A percentile compares a stretch with the other conserved stretches of the same genome.
These are phyloP conservation scores for Diaporthe sp. DNA, from an alignment of 2,329 filamentous ascomycete genomes.

Conservation along the genomic window DNA sequence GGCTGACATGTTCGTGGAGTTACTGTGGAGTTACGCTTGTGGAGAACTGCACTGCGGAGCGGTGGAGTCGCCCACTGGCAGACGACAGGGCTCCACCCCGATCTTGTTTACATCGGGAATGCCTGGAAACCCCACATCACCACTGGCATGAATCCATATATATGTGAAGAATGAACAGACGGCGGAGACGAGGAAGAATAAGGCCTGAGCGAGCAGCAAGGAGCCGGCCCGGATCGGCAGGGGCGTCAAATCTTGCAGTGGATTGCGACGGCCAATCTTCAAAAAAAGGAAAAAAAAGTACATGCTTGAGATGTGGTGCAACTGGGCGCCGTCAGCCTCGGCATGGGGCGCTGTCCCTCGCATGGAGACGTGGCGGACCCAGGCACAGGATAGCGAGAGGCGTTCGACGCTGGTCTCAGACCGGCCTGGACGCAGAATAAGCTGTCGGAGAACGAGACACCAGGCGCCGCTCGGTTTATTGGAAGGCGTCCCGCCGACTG, in stretches of 20 bases:
- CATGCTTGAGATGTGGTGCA: background rate
- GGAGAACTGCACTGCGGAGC: background rate
- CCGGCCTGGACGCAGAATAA: background rate
- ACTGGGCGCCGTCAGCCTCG: background rate
- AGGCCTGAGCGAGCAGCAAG: background rate
- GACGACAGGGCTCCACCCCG: background rate
- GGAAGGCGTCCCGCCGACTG: background rate
- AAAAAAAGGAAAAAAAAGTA: background rate
- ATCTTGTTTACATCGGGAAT: slow-evolving; percentile 3
- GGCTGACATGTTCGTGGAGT: background rate
- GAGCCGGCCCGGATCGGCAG: slow-evolving; percentile 17
- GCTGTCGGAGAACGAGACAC: slow-evolving; percentile 25
- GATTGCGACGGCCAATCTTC: slow-evolving; percentile 11
- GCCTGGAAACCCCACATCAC: background rate
- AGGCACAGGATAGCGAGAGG: slow-evolving; percentile 3
- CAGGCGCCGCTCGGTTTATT: background rate
- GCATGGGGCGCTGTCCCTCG: background rate
- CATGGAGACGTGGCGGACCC: background rate
- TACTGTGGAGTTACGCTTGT: background rate
- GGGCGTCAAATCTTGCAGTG: background rate
- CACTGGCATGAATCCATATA: slow-evolving; percentile 1
- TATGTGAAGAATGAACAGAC: background rate
- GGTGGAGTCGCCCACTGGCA: background rate
- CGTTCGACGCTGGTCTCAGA: slow-evolving; percentile 8
- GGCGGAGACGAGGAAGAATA: background rate